These are phyloP conservation scores for Lizonia empirigonia DNA, from an alignment of 2,329 filamentous ascomycete species.

Conservation along the genomic window DNA sequence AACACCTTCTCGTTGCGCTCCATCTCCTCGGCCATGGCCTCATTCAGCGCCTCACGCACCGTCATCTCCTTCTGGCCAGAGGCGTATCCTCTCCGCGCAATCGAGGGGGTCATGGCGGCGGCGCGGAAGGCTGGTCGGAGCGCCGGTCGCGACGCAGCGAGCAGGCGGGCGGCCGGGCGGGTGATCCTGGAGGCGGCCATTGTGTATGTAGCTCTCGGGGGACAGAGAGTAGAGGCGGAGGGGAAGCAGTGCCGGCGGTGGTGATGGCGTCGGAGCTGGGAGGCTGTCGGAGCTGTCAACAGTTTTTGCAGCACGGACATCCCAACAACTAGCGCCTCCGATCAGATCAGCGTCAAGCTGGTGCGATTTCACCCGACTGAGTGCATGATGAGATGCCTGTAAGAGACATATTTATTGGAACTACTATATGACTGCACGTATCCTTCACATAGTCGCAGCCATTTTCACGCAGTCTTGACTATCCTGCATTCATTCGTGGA, in stretches of 20 bases:
- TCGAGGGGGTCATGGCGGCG: constrained; percentile 54
- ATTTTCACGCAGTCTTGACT: no score
- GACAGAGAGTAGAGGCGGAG: constrained; percentile 28
- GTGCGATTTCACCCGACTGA: constrained; percentile 14
- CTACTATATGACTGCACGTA: no score
- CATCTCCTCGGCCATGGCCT: constrained; percentile 96
- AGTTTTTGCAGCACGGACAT: constrained; percentile 4
- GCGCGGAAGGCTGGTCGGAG: constrained; percentile 60
- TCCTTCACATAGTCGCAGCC: no score
- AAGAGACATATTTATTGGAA: no score
- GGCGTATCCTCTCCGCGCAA: constrained; percentile 62
- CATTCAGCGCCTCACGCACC: constrained; percentile 95
- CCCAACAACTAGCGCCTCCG: constrained; percentile 4
- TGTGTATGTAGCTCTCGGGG: constrained; percentile 24
- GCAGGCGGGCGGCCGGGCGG: constrained; percentile 67
- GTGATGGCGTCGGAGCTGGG: constrained; percentile 30
- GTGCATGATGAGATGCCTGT: no score
- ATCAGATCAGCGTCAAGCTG: no score
- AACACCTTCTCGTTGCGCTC: constrained; percentile 95
- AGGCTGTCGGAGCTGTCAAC: constrained; percentile 7
- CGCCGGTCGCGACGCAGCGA: constrained; percentile 61
- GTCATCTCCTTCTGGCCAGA: constrained; percentile 86
- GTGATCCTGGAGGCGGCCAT: constrained; percentile 68
- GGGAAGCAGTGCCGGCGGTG: constrained; percentile 35
- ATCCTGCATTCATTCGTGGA: no score